Evolutionary conservation across 495 filamentous ascomycete genomes (phyloP).

Genomic region (Penicillium steckii): DNA sequence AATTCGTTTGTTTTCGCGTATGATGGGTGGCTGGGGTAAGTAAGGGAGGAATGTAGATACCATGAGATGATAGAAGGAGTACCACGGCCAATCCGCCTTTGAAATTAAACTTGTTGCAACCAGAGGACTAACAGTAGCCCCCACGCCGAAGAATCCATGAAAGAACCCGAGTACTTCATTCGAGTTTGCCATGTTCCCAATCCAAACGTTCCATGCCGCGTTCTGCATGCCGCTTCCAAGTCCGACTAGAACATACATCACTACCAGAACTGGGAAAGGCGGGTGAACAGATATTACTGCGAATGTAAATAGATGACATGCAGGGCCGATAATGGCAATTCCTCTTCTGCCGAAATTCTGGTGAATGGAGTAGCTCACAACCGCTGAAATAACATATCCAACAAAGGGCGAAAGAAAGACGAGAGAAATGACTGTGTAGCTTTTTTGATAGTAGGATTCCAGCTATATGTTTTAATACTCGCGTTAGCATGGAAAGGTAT

Average conservation of each 20-base stretch:
- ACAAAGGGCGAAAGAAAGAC: constrained; percentile 59
- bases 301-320: constrained; percentile 60
- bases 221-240: constrained; percentile 57
- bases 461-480: constrained; percentile 33
- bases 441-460: constrained; percentile 53
- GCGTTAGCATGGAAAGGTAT: not conserved
- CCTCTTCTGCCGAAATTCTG: constrained; percentile 66
- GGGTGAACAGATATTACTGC: constrained; percentile 54
- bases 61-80: constrained; percentile 59
- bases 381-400: constrained; percentile 52
- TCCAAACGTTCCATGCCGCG: constrained; percentile 62
- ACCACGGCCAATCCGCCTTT: constrained; percentile 50
- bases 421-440: constrained; percentile 54
- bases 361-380: constrained; percentile 54
- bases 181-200: constrained; percentile 55
- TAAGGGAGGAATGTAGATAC: constrained; percentile 10
- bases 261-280: constrained; percentile 54
- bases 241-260: constrained; percentile 54
- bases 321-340: constrained; percentile 62
- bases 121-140: constrained; percentile 52
- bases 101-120: constrained; percentile 56
- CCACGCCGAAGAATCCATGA: constrained; percentile 58
- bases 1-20: not conserved
- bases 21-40: not conserved
- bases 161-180: constrained; percentile 56